phyloP scores from a whole-genome alignment of 306 rosid genomes.

The Quillaja saponaria region DNA sequence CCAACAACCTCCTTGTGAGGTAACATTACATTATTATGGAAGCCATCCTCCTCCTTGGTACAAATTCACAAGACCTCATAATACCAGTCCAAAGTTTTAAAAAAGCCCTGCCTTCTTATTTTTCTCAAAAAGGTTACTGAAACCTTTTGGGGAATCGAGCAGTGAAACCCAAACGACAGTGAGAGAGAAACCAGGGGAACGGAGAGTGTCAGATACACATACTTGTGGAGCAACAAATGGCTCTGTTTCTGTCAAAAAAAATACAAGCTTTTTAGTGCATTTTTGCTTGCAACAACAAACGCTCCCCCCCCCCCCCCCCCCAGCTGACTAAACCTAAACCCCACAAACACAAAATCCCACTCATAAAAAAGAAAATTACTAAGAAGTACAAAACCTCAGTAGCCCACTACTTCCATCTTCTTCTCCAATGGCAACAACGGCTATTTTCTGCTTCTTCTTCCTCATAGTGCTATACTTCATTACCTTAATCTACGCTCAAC shows the following conservation, averaged over 20 bases:
- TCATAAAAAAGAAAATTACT: too few species aligned
- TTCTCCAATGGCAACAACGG: constrained; percentile 52
- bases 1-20: not conserved
- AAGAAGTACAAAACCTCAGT: too few species aligned
- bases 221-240: constrained; percentile 2
- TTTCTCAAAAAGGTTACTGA: constrained; percentile 3
- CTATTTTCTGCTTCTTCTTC: constrained; percentile 37
- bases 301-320: constrained; percentile 42
- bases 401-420: not conserved
- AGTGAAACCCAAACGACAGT: constrained; percentile 15
- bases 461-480: constrained; percentile 19
- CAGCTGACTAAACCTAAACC: not conserved
- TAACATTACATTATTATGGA: not conserved
- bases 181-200: not conserved
- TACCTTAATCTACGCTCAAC: constrained; percentile 29
- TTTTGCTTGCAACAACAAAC: constrained; percentile 27
- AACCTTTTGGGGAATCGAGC: constrained; percentile 39
- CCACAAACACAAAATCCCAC: not conserved
- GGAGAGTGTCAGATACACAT: not conserved
- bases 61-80: constrained; percentile 18
- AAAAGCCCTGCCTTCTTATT: not conserved
- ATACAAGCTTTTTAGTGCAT: constrained; percentile 20
- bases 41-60: not conserved
- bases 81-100: constrained; percentile 15
- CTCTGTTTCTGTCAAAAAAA: constrained; percentile 29